Percentiles rank a stretch among this genome's conserved stretches.
These are phyloP conservation scores for Colletotrichum cuscutae DNA, from an alignment of 2,329 filamentous ascomycete genomes.

Conservation along the genomic window DNA sequence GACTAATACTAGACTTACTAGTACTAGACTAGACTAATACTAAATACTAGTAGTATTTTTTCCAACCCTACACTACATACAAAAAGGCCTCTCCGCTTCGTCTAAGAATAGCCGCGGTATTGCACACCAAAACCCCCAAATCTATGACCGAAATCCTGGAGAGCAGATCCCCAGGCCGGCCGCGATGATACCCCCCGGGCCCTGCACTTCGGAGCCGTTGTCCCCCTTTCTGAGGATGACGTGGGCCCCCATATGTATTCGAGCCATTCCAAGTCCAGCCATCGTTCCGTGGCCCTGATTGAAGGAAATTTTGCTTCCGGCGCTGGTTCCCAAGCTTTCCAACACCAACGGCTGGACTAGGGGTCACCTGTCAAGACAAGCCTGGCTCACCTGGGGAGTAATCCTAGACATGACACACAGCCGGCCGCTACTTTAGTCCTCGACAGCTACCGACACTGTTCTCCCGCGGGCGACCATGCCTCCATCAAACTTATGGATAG, in stretches of 20 bases:
- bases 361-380: constrained; percentile 24
- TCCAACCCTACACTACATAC: too few relatives aligned
- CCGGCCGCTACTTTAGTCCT: constrained; percentile 3
- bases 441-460: background rate
- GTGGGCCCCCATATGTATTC: constrained; percentile 4
- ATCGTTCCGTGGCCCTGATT: constrained; percentile 32
- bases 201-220: constrained; percentile 26
- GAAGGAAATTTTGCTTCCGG: constrained; percentile 37
- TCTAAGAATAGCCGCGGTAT: constrained; percentile 33
- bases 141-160: constrained; percentile 35
- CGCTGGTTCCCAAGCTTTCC: constrained; percentile 12
- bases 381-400: constrained; percentile 1
- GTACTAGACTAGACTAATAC: too few relatives aligned
- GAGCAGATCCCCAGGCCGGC: constrained; percentile 32
- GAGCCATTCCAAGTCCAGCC: constrained; percentile 22
- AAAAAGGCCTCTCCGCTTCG: constrained; percentile 12
- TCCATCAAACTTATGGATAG: background rate
- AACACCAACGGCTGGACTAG: constrained; percentile 26
- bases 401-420: constrained; percentile 1
- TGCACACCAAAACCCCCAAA: constrained; percentile 26
- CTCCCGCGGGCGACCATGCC: constrained; percentile 1
- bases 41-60: too few relatives aligned
- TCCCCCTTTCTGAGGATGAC: constrained; percentile 18
- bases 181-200: constrained; percentile 31
- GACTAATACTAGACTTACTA: too few relatives aligned